A percentile compares a stretch with the other conserved stretches of the same genome.
phyloP scores from a whole-genome alignment of 2,329 filamentous ascomycete species.

The Trichoderma endophyticum region DNA sequence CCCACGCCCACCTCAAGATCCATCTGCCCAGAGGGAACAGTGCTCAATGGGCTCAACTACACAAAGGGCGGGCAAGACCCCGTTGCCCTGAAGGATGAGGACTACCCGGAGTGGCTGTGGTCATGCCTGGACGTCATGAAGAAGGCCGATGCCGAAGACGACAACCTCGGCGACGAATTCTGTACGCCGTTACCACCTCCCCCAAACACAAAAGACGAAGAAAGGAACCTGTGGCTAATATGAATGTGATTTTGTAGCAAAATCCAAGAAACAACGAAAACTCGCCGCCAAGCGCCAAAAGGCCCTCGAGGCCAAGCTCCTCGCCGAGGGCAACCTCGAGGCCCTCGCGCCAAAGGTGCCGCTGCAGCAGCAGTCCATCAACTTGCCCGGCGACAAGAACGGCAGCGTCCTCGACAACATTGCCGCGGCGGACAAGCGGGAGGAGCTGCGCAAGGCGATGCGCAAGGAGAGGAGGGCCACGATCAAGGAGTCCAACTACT shows the following conservation, averaged over 20 bases:
- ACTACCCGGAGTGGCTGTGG: slow-evolving; percentile 83
- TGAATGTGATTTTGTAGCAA: slow-evolving; percentile 51
- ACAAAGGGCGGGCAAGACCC: slow-evolving; percentile 71
- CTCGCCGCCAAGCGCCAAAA: slow-evolving; percentile 65
- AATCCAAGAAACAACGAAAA: slow-evolving; percentile 78
- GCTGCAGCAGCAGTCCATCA: slow-evolving; percentile 72
- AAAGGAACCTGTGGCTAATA: background rate
- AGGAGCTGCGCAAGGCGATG: slow-evolving; percentile 67
- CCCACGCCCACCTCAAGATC: slow-evolving; percentile 38
- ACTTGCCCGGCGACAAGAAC: slow-evolving; percentile 57
- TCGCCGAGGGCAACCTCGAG: slow-evolving; percentile 64
- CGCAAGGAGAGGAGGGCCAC: slow-evolving; percentile 68
- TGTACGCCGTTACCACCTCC: slow-evolving; percentile 55
- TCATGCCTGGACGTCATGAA: slow-evolving; percentile 61
- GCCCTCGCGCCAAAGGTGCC: slow-evolving; percentile 67
- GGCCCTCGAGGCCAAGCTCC: slow-evolving; percentile 53
- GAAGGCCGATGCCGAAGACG: slow-evolving; percentile 49
- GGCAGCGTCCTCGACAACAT: slow-evolving; percentile 45
- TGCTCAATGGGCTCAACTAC: slow-evolving; percentile 73
- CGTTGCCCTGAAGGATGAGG: slow-evolving; percentile 67
- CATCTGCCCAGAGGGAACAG: slow-evolving; percentile 63
- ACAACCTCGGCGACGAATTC: slow-evolving; percentile 68
- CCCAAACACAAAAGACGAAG: background rate
- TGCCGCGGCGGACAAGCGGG: slow-evolving; percentile 49
- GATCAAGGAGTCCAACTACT: slow-evolving; percentile 85